These are phyloP conservation scores for Pseudocercospora fuligena DNA, from an alignment of 2,329 filamentous ascomycete species.

Conservation along the genomic window DNA sequence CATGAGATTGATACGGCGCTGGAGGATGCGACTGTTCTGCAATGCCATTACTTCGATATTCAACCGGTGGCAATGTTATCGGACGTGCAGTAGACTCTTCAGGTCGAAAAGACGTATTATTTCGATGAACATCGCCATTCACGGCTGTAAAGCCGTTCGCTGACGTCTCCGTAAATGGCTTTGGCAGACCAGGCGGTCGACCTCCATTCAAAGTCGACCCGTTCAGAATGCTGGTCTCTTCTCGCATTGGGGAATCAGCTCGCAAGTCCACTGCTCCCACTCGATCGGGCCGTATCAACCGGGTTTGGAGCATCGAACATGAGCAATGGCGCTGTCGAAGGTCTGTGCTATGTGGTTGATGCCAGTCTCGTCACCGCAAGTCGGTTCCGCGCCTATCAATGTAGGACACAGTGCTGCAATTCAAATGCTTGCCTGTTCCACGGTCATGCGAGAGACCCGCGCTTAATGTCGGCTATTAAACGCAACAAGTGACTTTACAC, in stretches of 20 bases:
- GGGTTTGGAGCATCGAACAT: conserved; percentile 25
- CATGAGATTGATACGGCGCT: conserved; percentile 21
- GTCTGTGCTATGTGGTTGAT: conserved; percentile 12
- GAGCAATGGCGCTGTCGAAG: conserved; percentile 6
- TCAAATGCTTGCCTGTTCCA: conserved; percentile 16
- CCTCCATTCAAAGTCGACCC: conserved; percentile 25
- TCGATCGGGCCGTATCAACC: conserved; percentile 21
- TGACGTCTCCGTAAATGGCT: conserved; percentile 26
- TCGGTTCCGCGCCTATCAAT: conserved; percentile 5
- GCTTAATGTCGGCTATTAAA: conserved; percentile 25
- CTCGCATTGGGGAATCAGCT: conserved; percentile 32
- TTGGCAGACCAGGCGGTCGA: conserved; percentile 24
- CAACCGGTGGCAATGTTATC: conserved; percentile 16
- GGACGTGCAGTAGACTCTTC: conserved; percentile 19
- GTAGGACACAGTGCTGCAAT: background rate
- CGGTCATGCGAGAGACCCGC: conserved; percentile 17
- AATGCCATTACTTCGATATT: conserved; percentile 10
- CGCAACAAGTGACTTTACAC: conserved; percentile 9
- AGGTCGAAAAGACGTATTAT: conserved; percentile 24
- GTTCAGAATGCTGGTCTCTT: conserved; percentile 25
- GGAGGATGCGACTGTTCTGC: conserved; percentile 8
- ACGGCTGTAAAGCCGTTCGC: conserved; percentile 40
- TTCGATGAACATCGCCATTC: conserved; percentile 34
- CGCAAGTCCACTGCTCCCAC: conserved; percentile 17
- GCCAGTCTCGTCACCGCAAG: conserved; percentile 9